Evolutionary conservation across 495 filamentous ascomycete genomes (phyloP).

Genomic region (Thozetella sp.): DNA sequence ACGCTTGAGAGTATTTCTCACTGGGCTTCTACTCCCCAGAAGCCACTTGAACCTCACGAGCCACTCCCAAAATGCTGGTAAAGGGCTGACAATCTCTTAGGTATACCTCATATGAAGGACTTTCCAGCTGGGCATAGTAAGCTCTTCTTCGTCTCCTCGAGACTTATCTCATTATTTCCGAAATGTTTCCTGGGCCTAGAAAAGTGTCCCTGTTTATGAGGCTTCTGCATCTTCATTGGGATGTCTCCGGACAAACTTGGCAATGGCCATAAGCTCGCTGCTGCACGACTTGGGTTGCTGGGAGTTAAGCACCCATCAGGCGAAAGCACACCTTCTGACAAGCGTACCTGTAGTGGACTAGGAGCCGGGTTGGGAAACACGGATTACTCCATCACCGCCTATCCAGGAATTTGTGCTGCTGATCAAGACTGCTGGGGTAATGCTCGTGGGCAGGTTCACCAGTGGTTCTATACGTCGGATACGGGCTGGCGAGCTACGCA

Average conservation of each 20-base stretch:
- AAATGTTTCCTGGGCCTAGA: slow-evolving; percentile 6
- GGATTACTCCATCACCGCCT: slow-evolving; percentile 64
- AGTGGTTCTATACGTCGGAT: slow-evolving; percentile 70
- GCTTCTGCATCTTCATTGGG: too few species aligned
- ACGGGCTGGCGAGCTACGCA: slow-evolving; percentile 50
- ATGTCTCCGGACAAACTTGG: too few species aligned
- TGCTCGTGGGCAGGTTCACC: slow-evolving; percentile 54
- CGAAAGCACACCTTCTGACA: background rate
- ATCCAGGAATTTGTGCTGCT: slow-evolving; percentile 61
- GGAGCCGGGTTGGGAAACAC: slow-evolving; percentile 64
- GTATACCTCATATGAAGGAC: slow-evolving; percentile 66
- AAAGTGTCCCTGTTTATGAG: background rate
- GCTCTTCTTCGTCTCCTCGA: slow-evolving; percentile 7
- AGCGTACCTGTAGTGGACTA: slow-evolving; percentile 36
- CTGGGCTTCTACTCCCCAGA: too few species aligned
- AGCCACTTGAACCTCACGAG: too few species aligned
- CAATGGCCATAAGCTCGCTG: too few species aligned
- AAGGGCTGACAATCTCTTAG: too few species aligned
- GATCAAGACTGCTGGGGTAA: slow-evolving; percentile 64
- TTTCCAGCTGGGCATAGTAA: slow-evolving; percentile 61
- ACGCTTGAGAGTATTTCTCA: too few species aligned
- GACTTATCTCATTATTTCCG: background rate
- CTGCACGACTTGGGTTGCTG: too few species aligned
- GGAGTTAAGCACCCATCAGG: too few species aligned
- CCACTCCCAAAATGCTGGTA: too few species aligned